Conservation (phyloP, 2,329 filamentous ascomycete species). For the Aspergillus vadensis region DNA sequence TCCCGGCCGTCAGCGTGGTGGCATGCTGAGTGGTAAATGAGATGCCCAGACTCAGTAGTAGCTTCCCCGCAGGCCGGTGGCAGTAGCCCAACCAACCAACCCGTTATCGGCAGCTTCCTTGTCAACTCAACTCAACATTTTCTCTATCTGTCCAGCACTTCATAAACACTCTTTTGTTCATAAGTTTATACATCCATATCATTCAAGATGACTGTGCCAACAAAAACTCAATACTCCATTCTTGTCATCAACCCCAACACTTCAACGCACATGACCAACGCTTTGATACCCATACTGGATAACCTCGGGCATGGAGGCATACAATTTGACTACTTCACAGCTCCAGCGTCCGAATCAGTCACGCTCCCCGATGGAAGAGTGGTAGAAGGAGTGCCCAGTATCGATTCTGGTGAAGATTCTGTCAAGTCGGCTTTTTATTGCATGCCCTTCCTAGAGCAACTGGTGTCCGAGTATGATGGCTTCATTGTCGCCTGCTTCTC, state of each 20-base stretch:
- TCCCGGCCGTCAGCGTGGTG: not conserved
- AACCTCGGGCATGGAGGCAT: slow-evolving; percentile 40
- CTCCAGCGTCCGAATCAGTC: slow-evolving; percentile 33
- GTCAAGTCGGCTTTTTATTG: slow-evolving; percentile 64
- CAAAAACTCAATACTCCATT: slow-evolving; percentile 30
- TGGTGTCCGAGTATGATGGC: slow-evolving; percentile 59
- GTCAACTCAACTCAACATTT: no score
- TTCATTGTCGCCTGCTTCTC: slow-evolving; percentile 89
- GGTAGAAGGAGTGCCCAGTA: slow-evolving; percentile 65
- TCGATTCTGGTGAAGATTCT: slow-evolving; percentile 74
- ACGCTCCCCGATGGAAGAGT: slow-evolving; percentile 32
- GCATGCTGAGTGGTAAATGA: not conserved
- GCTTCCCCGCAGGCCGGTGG: not conserved
- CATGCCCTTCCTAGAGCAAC: slow-evolving; percentile 54
- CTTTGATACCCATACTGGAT: slow-evolving; percentile 43
- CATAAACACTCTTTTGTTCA: not conserved
- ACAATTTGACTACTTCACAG: slow-evolving; percentile 44
- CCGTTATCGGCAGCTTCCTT: slow-evolving; percentile 3
- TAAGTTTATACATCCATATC: not conserved
- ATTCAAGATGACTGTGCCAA: slow-evolving; percentile 5
- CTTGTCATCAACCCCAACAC: slow-evolving; percentile 52
- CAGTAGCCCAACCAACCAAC: not conserved
- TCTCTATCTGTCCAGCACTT: no score
- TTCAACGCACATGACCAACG: slow-evolving; percentile 47
- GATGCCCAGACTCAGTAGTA: not conserved